phyloP scores from a whole-genome alignment of 139 green algal species.

The Picochlorum sp. region DNA sequence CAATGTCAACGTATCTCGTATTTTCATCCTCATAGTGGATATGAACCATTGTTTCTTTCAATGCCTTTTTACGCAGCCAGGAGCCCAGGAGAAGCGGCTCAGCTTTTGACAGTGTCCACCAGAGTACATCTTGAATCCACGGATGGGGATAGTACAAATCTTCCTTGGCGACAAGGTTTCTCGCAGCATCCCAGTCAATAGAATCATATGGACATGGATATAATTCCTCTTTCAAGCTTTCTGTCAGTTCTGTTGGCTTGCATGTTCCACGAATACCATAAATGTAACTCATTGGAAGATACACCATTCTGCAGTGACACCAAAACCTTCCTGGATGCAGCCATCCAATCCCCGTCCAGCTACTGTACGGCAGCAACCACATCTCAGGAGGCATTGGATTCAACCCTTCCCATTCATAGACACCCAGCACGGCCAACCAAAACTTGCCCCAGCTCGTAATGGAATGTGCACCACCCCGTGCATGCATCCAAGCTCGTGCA shows the following conservation, averaged over 20 bases:
- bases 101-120: slow-evolving; percentile 76
- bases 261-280: slow-evolving; percentile 74
- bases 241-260: slow-evolving; percentile 43
- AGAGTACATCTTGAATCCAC: slow-evolving; percentile 82
- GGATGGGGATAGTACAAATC: slow-evolving; percentile 99
- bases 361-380: slow-evolving; percentile 91
- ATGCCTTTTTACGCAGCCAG: slow-evolving; percentile 57
- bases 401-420: slow-evolving; percentile 86
- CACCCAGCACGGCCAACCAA: slow-evolving; percentile 91
- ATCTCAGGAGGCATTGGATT: slow-evolving; percentile 94
- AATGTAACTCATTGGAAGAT: slow-evolving; percentile 97
- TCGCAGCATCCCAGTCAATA: slow-evolving; percentile 87
- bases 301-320: slow-evolving; percentile 99
- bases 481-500: slow-evolving; percentile 70
- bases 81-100: slow-evolving; percentile 67
- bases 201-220: slow-evolving; percentile 68
- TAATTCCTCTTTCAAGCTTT: slow-evolving; percentile 66
- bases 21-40: slow-evolving; percentile 99
- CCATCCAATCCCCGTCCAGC: slow-evolving; percentile 68
- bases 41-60: slow-evolving; percentile 80
- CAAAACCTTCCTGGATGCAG: slow-evolving; percentile 90
- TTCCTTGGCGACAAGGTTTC: slow-evolving; percentile 77
- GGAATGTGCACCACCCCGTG: slow-evolving; percentile 64
- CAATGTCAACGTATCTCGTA: slow-evolving; percentile 95
- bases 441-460: slow-evolving; percentile 98